Percentiles rank a stretch among this genome's conserved stretches.
These are phyloP conservation scores for Gaertneriomyces semiglobifer DNA, from an alignment of 192 early-diverging fungal genomes.

Conservation along the genomic window DNA sequence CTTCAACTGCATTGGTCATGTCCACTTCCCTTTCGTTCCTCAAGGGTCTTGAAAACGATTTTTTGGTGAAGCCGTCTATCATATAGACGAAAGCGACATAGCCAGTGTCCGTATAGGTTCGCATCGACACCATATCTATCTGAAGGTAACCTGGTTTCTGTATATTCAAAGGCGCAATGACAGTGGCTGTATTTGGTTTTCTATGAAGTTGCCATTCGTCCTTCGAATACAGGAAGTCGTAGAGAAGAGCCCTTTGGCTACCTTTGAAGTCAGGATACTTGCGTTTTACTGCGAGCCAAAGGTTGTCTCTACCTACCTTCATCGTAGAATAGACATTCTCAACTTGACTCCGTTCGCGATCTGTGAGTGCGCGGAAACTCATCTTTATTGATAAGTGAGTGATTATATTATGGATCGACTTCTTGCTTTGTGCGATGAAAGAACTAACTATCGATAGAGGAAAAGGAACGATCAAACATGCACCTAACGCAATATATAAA, in stretches of 20 bases:
- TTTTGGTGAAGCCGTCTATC: too few species aligned
- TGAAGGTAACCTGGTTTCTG: too few species aligned
- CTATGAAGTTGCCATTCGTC: not conserved
- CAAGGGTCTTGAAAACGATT: not conserved
- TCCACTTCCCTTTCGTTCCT: not conserved
- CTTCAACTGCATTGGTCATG: not conserved
- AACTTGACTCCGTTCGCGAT: slow-evolving; percentile 10
- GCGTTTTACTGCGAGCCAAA: too few species aligned
- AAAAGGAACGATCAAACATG: too few species aligned
- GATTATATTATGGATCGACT: too few species aligned
- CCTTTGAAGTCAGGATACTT: too few species aligned
- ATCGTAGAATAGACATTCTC: slow-evolving; percentile 5
- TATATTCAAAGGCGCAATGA: not conserved
- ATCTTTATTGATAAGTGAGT: too few species aligned
- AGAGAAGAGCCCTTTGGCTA: not conserved
- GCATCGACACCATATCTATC: slow-evolving; percentile 3
- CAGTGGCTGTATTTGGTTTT: not conserved
- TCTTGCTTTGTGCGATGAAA: too few species aligned
- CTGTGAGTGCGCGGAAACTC: slow-evolving; percentile 6
- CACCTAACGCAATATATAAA: too few species aligned
- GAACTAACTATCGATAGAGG: too few species aligned
- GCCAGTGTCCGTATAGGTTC: not conserved
- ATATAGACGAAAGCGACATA: slow-evolving; percentile 6
- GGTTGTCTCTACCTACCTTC: slow-evolving; percentile 11
- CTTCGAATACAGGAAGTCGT: not conserved